Base-by-base conservation (phyloP, 2,329 filamentous ascomycete genomes). In the Phialophora macrospora region DNA sequence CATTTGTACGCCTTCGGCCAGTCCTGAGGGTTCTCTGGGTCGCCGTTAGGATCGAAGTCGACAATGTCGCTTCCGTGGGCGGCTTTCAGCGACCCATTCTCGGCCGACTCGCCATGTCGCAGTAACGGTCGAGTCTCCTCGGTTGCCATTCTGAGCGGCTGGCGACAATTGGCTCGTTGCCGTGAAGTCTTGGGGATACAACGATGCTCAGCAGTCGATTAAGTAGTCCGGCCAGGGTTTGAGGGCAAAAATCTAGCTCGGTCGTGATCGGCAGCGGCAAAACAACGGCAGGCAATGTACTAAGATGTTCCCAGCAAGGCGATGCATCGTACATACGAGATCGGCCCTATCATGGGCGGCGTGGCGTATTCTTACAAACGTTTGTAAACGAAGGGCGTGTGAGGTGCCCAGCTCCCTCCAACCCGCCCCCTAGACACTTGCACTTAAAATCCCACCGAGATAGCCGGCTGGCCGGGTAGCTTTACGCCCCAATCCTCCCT, bases 11-110 rank as follows among this genome's bases (percentile, higher is more conserved):
- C 34, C 20, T 52, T 34, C 3, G 65, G 62, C 72, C 72, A 74
- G 38, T 73, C 69, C 58, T 64, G 30, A 11, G 73, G 72, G 32
- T 74, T 74, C 12, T 69, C 70, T 0, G 67, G 60, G 48, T 74
- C 73, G 48, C 69, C 68, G 5, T 66, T 60, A 4, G 65, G 55
- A 51, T 70, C 69, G 52, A 73, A 73, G 58, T 70, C 70, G 51
- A 73, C 59, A 12, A 71, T 63, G 30, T 65, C 62, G 22, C 62
- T 64, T 41, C 54, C 55, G 11, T 55, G 24, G 26, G 26, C 41
- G 30, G 46, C 28, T 55, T 44, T 57, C 55, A n/a, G 52, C 14
- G 32, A 30, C 32, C 26, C 30, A 22, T 49, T 52, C 20, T 12
- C 34, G 26, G 32, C 55, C 32, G 34, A 12, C 30, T 55, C 52